Conservation (phyloP, 208 protist species). For the Leishmania braziliensis region DNA sequence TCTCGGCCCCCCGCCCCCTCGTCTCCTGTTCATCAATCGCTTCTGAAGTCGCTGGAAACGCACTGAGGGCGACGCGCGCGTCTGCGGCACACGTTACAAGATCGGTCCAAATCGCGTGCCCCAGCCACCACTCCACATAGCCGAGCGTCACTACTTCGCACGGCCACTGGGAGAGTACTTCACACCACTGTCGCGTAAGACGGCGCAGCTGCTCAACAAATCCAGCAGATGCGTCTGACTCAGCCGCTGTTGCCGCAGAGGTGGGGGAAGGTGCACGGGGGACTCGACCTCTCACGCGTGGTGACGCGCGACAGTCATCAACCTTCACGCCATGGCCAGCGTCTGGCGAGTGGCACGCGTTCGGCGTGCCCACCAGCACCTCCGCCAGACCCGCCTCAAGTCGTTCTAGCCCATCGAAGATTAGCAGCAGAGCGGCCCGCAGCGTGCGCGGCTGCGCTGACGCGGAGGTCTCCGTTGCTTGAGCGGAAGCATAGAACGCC, state of each 20-base stretch:
- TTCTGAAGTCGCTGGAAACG: not conserved
- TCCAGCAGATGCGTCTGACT: not conserved
- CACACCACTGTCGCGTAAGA: slow-evolving; percentile 23
- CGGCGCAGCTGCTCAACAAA: slow-evolving; percentile 4
- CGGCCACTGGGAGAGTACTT: slow-evolving; percentile 44
- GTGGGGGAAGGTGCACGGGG: not conserved
- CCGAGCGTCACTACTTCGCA: slow-evolving; percentile 34
- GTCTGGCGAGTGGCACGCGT: too few species aligned
- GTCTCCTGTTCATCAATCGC: not conserved
- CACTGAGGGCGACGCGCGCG: not conserved
- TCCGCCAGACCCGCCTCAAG: not conserved
- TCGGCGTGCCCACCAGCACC: not conserved
- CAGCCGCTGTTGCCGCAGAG: not conserved
- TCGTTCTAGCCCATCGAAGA: slow-evolving; percentile 26
- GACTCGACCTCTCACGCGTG: not conserved
- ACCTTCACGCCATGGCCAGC: not conserved
- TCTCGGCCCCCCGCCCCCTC: not conserved
- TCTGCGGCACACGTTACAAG: not conserved
- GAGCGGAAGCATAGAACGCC: not conserved
- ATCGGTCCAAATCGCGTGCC: slow-evolving; percentile 21
- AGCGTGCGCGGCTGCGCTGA: slow-evolving; percentile 5
- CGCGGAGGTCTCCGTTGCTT: not conserved
- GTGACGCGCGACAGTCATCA: not conserved
- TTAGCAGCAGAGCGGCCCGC: slow-evolving; percentile 12
- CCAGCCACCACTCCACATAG: slow-evolving; percentile 68